These are phyloP conservation scores for Pyrenophora teres DNA, from an alignment of 2,329 filamentous ascomycete species.

Conservation along the genomic window DNA sequence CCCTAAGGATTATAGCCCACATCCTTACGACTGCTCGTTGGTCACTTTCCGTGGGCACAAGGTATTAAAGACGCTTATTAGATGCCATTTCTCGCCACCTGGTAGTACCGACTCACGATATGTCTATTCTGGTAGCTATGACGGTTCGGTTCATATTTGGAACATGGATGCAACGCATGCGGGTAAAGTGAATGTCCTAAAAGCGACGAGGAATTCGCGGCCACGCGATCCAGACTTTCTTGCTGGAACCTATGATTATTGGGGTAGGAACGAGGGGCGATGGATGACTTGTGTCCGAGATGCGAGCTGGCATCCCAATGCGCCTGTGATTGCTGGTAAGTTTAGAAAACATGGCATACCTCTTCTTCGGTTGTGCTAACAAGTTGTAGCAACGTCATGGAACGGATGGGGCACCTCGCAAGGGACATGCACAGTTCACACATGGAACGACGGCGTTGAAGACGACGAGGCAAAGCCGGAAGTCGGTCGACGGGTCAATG, in stretches of 20 bases:
- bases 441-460: constrained; percentile 70
- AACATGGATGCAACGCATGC: constrained; percentile 89
- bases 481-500: constrained; percentile 44
- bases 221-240: constrained; percentile 59
- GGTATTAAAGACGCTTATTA: constrained; percentile 86
- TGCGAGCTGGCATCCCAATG: constrained; percentile 87
- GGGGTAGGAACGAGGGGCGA: constrained; percentile 58
- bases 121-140: constrained; percentile 88
- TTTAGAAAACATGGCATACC: constrained; percentile 6
- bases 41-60: constrained; percentile 92
- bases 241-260: constrained; percentile 62
- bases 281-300: constrained; percentile 85
- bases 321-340: constrained; percentile 74
- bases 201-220: constrained; percentile 68
- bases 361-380: constrained; percentile 18
- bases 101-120: constrained; percentile 86
- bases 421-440: constrained; percentile 78
- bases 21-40: constrained; percentile 85
- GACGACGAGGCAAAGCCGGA: constrained; percentile 62
- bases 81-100: constrained; percentile 92
- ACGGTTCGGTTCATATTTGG: constrained; percentile 89
- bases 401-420: constrained; percentile 75
- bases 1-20: constrained; percentile 68
- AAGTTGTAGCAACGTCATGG: constrained; percentile 73
- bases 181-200: constrained; percentile 75